These are phyloP conservation scores for Acanthamoeba healyi DNA, from an alignment of 208 protist genomes.

Conservation along the genomic window DNA sequence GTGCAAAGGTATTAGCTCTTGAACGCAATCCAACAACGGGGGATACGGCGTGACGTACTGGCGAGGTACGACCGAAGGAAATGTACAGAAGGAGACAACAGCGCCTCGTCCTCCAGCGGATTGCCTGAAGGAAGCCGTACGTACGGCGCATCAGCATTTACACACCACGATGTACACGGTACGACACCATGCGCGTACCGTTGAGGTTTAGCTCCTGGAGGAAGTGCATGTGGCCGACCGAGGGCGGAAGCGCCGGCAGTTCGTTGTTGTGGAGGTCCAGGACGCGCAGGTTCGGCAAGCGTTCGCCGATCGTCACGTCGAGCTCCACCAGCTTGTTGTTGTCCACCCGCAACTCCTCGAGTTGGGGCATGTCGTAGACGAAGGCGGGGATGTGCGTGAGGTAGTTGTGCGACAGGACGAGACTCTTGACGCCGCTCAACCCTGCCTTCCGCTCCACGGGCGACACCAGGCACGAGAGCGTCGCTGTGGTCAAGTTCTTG, in stretches of 20 bases:
- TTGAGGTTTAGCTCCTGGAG: conserved; percentile 45
- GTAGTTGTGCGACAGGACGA: conserved; percentile 36
- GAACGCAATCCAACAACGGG: background rate
- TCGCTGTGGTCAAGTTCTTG: conserved; percentile 37
- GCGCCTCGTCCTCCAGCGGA: conserved; percentile 33
- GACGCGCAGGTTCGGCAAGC: conserved; percentile 34
- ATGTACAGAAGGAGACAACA: conserved; percentile 33
- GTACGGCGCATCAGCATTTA: background rate
- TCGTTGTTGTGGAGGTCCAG: conserved; percentile 53
- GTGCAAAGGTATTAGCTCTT: background rate
- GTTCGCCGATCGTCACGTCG: background rate
- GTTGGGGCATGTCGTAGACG: conserved; percentile 35
- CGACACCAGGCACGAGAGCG: conserved; percentile 16
- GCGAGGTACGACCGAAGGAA: conserved; percentile 44
- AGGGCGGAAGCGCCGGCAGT: conserved; percentile 1
- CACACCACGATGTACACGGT: background rate
- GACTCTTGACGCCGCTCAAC: background rate
- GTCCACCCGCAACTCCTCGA: conserved; percentile 59
- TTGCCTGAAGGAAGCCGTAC: background rate
- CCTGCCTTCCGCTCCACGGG: conserved; percentile 10
- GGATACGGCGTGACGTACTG: background rate
- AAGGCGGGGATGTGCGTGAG: conserved; percentile 6
- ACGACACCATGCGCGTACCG: background rate
- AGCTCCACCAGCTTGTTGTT: conserved; percentile 31
- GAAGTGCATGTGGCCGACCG: background rate